A percentile compares a stretch with the other conserved stretches of the same genome.
phyloP scores from a whole-genome alignment of 345 rosid genomes.

The Citrus australasica region DNA sequence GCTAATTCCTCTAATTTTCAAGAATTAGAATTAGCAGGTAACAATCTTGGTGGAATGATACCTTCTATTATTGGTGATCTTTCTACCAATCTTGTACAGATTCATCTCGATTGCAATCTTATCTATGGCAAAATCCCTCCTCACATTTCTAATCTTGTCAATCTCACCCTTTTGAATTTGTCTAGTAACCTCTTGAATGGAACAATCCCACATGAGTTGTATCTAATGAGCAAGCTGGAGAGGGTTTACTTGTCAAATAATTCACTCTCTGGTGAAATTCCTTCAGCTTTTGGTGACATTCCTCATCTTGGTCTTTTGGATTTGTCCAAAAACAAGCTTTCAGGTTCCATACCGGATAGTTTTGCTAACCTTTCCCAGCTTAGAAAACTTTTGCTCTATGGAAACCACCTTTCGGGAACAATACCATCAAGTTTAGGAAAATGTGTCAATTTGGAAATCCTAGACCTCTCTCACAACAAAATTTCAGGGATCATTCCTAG shows the following conservation, averaged over 20 bases:
- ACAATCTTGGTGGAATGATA: conserved; percentile 61
- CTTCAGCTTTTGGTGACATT: conserved; percentile 61
- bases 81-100: conserved; percentile 52
- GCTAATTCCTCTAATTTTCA: conserved; percentile 51
- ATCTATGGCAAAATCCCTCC: conserved; percentile 75
- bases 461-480: conserved; percentile 74
- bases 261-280: conserved; percentile 68
- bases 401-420: conserved; percentile 67
- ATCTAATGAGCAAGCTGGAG: conserved; percentile 65
- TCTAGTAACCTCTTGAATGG: conserved; percentile 79
- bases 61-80: conserved; percentile 64
- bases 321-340: conserved; percentile 73
- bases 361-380: conserved; percentile 74
- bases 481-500: conserved; percentile 65
- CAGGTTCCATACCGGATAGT: conserved; percentile 76
- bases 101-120: conserved; percentile 75
- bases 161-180: conserved; percentile 74
- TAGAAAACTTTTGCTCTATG: conserved; percentile 55
- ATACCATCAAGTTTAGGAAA: conserved; percentile 69
- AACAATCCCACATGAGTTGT: conserved; percentile 59
- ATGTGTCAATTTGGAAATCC: conserved; percentile 74
- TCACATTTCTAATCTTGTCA: conserved; percentile 63
- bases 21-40: conserved; percentile 82
- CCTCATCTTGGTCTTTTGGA: conserved; percentile 81
- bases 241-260: conserved; percentile 78